Evolutionary conservation across 345 rosid species (phyloP).

Genomic region (Eucalyptus marginata): DNA sequence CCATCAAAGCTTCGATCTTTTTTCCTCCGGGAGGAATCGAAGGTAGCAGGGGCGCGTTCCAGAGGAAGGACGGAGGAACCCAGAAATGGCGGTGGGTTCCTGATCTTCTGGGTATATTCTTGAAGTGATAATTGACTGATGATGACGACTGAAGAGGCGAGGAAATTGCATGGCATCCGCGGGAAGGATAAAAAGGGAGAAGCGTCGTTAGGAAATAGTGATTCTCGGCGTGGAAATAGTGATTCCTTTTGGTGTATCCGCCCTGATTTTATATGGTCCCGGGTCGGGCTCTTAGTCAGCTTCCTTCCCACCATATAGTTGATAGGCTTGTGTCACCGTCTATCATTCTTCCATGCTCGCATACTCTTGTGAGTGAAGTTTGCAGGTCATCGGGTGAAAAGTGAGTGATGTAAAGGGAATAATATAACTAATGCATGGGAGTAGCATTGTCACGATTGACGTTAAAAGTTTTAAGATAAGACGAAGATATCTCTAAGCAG

Average conservation of each 20-base stretch:
- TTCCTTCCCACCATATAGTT: not conserved
- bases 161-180: not conserved
- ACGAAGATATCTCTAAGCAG: no score
- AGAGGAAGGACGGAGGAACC: not conserved
- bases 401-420: no score
- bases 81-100: not conserved
- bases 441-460: fast-evolving
- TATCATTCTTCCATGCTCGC: no score
- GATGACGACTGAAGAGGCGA: not conserved
- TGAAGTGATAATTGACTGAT: not conserved
- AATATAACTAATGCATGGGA: no score
- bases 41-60: not conserved
- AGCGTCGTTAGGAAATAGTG: not conserved
- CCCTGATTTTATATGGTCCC: not conserved
- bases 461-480: no score
- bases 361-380: no score
- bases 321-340: no score
- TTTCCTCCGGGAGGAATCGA: no score
- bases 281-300: not conserved
- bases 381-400: fast-evolving
- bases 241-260: not conserved
- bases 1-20: slow-evolving; percentile 25
- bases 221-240: not conserved
- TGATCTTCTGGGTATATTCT: not conserved
- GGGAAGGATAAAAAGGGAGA: not conserved